phyloP scores from a whole-genome alignment of 345 rosid species.

The Eucalyptus decipiens region DNA sequence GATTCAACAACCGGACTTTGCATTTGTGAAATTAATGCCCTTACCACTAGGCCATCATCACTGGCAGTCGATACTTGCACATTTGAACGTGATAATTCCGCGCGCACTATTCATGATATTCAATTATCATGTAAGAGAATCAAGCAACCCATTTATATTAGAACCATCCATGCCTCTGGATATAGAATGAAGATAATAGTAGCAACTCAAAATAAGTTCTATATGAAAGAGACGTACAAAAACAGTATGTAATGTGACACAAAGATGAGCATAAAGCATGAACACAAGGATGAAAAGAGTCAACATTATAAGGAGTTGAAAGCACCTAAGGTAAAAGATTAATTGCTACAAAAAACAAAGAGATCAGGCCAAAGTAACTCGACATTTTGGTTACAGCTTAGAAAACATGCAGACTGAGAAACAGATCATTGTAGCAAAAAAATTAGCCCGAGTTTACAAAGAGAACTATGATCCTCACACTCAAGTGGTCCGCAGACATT shows the following conservation, averaged over 20 bases:
- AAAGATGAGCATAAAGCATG: neutral
- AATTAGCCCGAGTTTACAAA: slow-evolving; percentile 54
- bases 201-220: neutral
- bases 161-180: too few relatives aligned
- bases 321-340: slow-evolving; percentile 38
- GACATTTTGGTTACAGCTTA: slow-evolving; percentile 20
- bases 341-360: slow-evolving; percentile 57
- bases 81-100: too few relatives aligned
- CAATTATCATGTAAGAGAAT: too few relatives aligned
- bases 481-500: slow-evolving; percentile 38
- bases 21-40: too few relatives aligned
- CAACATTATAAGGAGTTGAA: neutral
- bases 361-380: slow-evolving; percentile 41
- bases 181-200: too few relatives aligned
- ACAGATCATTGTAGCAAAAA: slow-evolving; percentile 35
- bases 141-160: too few relatives aligned
- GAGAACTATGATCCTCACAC: slow-evolving; percentile 36
- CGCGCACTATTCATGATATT: too few relatives aligned
- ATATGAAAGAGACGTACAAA: neutral
- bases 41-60: too few relatives aligned
- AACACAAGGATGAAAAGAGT: neutral
- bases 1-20: too few relatives aligned
- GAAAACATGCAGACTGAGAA: slow-evolving; percentile 14
- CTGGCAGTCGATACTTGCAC: too few relatives aligned
- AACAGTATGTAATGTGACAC: neutral